Percentiles rank a stretch among this genome's conserved stretches.
These are phyloP conservation scores for Tylopilus felleus DNA, from an alignment of 768 basidiomycete species.

Conservation along the genomic window DNA sequence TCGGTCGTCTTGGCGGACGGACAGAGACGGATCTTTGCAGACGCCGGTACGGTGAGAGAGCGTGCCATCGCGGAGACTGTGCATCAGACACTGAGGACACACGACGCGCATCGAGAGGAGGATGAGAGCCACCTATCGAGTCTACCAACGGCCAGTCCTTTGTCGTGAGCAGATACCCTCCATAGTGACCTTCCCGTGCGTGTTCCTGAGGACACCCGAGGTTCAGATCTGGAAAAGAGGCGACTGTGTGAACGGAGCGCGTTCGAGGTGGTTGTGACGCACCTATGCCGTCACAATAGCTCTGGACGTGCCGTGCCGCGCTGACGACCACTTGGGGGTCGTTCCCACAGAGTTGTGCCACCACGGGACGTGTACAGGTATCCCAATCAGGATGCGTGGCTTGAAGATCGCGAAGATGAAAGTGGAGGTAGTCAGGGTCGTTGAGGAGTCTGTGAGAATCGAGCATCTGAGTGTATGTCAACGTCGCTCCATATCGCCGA, in stretches of 20 bases:
- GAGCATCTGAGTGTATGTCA: slow-evolving; percentile 79
- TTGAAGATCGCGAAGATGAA: slow-evolving; percentile 56
- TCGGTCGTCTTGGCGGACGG: slow-evolving; percentile 53
- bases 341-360: slow-evolving; percentile 74
- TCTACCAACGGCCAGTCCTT: slow-evolving; percentile 71
- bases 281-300: slow-evolving; percentile 71
- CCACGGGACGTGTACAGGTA: slow-evolving; percentile 44
- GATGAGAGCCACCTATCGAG: slow-evolving; percentile 47
- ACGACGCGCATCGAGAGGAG: no score
- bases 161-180: slow-evolving; percentile 70
- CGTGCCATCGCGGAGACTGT: slow-evolving; percentile 63
- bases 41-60: slow-evolving; percentile 61
- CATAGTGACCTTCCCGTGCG: slow-evolving; percentile 64
- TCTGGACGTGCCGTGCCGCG: slow-evolving; percentile 58
- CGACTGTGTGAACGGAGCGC: slow-evolving; percentile 10
- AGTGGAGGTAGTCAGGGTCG: slow-evolving; percentile 62
- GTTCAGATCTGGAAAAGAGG: slow-evolving; percentile 58
- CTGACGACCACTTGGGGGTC: slow-evolving; percentile 57
- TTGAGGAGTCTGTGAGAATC: slow-evolving; percentile 56
- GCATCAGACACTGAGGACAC: no score
- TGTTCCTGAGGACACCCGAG: slow-evolving; percentile 76
- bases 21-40: slow-evolving; percentile 60
- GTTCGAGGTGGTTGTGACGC: slow-evolving; percentile 7
- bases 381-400: slow-evolving; percentile 11
- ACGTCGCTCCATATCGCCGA: slow-evolving; percentile 58